Base-by-base conservation (phyloP, 2,329 filamentous ascomycete genomes). In the Hansfordia pulvinata region DNA sequence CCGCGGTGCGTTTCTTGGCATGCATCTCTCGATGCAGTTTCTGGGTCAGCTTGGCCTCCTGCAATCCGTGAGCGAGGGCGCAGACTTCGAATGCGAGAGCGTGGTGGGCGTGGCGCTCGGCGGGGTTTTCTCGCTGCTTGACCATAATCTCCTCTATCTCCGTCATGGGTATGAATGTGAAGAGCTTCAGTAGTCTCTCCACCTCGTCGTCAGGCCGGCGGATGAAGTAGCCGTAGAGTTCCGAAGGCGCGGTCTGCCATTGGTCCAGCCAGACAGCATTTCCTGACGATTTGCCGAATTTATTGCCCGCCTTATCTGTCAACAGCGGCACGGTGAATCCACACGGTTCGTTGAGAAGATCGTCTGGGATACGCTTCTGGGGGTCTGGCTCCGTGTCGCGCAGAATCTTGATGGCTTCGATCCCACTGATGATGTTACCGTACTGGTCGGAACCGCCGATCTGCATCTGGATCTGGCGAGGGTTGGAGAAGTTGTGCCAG, bases 401-500 rank as follows among this genome's bases (percentile, higher is more conserved):
- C 22, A 88, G 74, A 29, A 76, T 63, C 50, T 86, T 88, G 41
- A 96, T 69, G 3, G 80, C 71, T 33, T 94, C 83, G 44, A 90
- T 77, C 25, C 90, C 90, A 9, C 86, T 76, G 16, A 92, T 69
- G 37, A 98, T 96, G 53, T 98, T 98, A 35, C 90, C 90, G 47
- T 78, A 96, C 55, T 98, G 90, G 47, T 98, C 90, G 6, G 85
- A 85, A 20, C 90, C 90, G 31, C 90, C 90, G 27, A 98, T 82
- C 54, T 98, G 85, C 47, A 96, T 69, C 45, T 86, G 77, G 8
- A 85, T 64, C 25, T 67, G 63, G 27, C 64, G 67, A 14, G 64
- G 62, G 24, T 69, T 64, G 34, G 41, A 50, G 53, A 81, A 92
- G 56, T 96, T 67, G 39, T 81, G 66, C 82, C 83, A 96, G 71